Percentiles rank a stretch among this genome's conserved stretches.
These are phyloP conservation scores for Leccinum variabile DNA, from an alignment of 1,284 basidiomycete genomes.

Conservation along the genomic window DNA sequence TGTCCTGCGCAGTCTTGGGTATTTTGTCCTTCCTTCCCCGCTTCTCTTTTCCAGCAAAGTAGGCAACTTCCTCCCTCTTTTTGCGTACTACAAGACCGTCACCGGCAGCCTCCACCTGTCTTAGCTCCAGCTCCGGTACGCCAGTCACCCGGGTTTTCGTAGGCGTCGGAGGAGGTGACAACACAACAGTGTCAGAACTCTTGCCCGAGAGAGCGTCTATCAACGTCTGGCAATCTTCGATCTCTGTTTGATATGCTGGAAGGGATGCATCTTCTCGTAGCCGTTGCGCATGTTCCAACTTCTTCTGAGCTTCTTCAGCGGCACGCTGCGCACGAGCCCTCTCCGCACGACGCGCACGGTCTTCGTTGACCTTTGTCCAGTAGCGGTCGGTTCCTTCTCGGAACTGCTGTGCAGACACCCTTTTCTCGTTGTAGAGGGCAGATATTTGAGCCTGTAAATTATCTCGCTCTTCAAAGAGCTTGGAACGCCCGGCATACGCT, in stretches of 20 bases:
- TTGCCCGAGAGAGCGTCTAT: constrained; percentile 89
- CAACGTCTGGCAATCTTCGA: constrained; percentile 95
- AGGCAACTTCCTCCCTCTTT: constrained; percentile 87
- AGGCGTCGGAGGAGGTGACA: constrained; percentile 44
- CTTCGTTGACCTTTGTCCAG: constrained; percentile 81
- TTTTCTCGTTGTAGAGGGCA: constrained; percentile 75
- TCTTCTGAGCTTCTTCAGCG: constrained; percentile 82
- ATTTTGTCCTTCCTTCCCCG: constrained; percentile 65
- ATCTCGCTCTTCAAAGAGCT: constrained; percentile 89
- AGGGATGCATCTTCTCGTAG: constrained; percentile 89
- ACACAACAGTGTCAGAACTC: constrained; percentile 54
- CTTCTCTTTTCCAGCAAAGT: constrained; percentile 80
- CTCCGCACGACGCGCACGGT: constrained; percentile 83
- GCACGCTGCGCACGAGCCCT: constrained; percentile 78
- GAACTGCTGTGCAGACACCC: constrained; percentile 69
- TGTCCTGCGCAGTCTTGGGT: constrained; percentile 42
- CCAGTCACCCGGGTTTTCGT: constrained; percentile 55
- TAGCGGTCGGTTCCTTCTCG: constrained; percentile 82
- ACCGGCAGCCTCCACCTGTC: constrained; percentile 76
- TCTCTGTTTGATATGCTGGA: constrained; percentile 91
- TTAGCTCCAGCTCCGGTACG: constrained; percentile 82
- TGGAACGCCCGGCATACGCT: constrained; percentile 77
- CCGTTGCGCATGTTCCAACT: constrained; percentile 77
- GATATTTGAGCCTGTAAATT: constrained; percentile 71
- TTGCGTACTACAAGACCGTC: constrained; percentile 83